phyloP scores from a whole-genome alignment of 2,329 filamentous ascomycete species.

The Pyricularia sp. region DNA sequence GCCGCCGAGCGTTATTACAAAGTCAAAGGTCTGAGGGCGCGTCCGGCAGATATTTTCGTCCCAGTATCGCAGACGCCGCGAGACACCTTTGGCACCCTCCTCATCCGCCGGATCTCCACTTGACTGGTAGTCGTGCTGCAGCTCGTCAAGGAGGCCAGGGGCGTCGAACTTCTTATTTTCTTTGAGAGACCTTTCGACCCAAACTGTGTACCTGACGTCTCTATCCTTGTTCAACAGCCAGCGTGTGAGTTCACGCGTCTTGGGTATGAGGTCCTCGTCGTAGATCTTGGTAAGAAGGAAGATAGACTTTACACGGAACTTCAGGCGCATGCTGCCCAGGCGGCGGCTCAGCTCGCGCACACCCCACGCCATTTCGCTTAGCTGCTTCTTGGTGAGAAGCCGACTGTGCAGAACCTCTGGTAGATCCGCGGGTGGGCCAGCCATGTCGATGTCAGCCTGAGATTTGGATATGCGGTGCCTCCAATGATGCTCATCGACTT shows the following conservation, averaged over 20 bases:
- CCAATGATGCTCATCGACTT: constrained; percentile 49
- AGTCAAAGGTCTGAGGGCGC: constrained; percentile 83
- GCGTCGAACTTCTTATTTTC: constrained; percentile 66
- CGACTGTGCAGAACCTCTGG: constrained; percentile 42
- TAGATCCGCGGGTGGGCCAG: constrained; percentile 9
- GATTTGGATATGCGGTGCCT: constrained; percentile 18
- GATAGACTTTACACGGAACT: constrained; percentile 70
- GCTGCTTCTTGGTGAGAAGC: constrained; percentile 87
- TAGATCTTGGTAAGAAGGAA: constrained; percentile 91
- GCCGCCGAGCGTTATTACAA: constrained; percentile 83
- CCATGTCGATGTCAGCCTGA: constrained; percentile 27
- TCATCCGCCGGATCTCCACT: constrained; percentile 19
- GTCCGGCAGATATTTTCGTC: constrained; percentile 66
- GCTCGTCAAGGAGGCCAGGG: constrained; percentile 55
- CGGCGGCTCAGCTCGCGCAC: constrained; percentile 84
- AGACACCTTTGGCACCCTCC: constrained; percentile 26
- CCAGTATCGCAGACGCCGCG: constrained; percentile 68
- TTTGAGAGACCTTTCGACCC: constrained; percentile 69
- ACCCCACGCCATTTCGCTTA: constrained; percentile 95
- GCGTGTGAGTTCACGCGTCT: constrained; percentile 65
- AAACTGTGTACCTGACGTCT: constrained; percentile 64
- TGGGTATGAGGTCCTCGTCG: constrained; percentile 67
- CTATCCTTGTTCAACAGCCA: constrained; percentile 73
- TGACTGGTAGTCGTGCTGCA: constrained; percentile 31
- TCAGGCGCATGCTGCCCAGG: constrained; percentile 72